Conservation (phyloP, 2,329 filamentous ascomycete species). For the Penicillium sp. region DNA sequence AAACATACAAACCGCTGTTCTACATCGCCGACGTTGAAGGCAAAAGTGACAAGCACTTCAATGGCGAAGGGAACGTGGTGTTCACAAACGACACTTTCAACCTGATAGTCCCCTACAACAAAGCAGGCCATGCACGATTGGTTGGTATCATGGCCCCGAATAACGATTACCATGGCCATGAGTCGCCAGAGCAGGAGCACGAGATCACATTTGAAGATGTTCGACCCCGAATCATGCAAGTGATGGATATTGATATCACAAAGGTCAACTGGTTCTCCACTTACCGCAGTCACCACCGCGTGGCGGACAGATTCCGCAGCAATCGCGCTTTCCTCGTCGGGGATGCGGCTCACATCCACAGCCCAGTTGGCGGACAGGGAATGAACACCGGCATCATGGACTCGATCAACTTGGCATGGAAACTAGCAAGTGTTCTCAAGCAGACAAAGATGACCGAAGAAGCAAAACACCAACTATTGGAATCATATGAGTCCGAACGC, state of each 20-base stretch:
- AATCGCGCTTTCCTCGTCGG: slow-evolving; percentile 55
- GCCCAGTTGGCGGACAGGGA: slow-evolving; percentile 55
- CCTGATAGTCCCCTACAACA: slow-evolving; percentile 31
- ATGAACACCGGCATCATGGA: slow-evolving; percentile 59
- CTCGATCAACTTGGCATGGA: slow-evolving; percentile 56
- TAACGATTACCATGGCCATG: background rate
- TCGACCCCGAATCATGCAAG: slow-evolving; percentile 20
- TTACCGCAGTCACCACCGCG: slow-evolving; percentile 48
- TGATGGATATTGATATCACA: slow-evolving; percentile 23
- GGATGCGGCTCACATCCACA: slow-evolving; percentile 58
- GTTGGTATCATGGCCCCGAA: slow-evolving; percentile 22
- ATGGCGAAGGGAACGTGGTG: slow-evolving; percentile 34
- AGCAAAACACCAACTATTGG: slow-evolving; percentile 42
- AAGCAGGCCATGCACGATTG: slow-evolving; percentile 23
- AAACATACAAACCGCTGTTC: slow-evolving; percentile 45
- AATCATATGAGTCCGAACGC: slow-evolving; percentile 50
- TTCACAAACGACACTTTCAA: slow-evolving; percentile 38
- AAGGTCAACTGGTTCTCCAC: slow-evolving; percentile 42
- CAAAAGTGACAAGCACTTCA: slow-evolving; percentile 19
- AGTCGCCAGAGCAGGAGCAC: slow-evolving; percentile 16
- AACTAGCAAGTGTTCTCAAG: slow-evolving; percentile 49
- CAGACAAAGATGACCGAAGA: slow-evolving; percentile 22
- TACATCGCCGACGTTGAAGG: slow-evolving; percentile 45
- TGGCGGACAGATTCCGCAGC: slow-evolving; percentile 44
- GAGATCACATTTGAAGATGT: slow-evolving; percentile 33